Evolutionary conservation across 1,284 basidiomycete genomes (phyloP).

Genomic region (Apiotrichum gracile): DNA sequence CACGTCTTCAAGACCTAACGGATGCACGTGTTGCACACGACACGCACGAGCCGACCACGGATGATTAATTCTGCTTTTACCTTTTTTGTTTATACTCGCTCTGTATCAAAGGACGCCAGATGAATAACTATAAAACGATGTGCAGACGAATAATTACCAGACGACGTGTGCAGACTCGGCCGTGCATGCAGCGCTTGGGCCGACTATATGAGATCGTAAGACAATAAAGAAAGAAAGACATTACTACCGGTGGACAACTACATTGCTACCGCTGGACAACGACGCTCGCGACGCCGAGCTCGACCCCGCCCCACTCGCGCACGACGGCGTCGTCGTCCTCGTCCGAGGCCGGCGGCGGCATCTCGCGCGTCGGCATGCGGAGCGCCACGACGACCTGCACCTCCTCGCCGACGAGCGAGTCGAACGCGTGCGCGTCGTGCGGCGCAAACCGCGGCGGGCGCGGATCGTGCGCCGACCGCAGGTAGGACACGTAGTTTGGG

Average conservation of each 20-base stretch:
- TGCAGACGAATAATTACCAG: no score
- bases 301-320: slow-evolving; percentile 16
- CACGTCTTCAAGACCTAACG: no score
- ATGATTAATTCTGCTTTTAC: no score
- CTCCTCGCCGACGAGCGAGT: slow-evolving; percentile 24
- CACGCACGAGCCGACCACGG: no score
- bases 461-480: slow-evolving; percentile 25
- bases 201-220: not conserved
- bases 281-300: slow-evolving; percentile 9
- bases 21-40: no score
- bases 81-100: no score
- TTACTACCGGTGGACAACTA: no score
- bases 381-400: slow-evolving; percentile 36
- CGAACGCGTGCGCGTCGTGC: slow-evolving; percentile 14
- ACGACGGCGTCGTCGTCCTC: slow-evolving; percentile 15
- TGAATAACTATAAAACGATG: no score
- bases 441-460: slow-evolving; percentile 21
- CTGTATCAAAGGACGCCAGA: no score
- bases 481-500: slow-evolving; percentile 42
- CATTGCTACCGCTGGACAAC: not conserved
- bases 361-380: slow-evolving; percentile 27
- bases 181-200: no score
- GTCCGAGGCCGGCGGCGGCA: not conserved
- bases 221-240: not conserved
- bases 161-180: no score